Evolutionary conservation across 306 rosid genomes (phyloP), one percentile per base, ranked within the genome.

Genomic region (Vicia faba): DNA sequence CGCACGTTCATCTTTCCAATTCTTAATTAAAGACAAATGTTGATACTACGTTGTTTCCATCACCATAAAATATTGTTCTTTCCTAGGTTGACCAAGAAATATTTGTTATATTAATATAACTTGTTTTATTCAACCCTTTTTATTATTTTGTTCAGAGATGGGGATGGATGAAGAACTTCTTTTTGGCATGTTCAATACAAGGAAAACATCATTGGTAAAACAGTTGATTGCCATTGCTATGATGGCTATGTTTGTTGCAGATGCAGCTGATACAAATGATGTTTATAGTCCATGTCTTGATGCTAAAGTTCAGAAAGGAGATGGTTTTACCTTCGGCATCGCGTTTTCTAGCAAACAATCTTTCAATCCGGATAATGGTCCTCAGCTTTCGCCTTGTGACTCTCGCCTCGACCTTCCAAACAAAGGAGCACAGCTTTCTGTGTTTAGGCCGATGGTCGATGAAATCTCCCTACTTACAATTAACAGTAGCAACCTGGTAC

Each of bases 351-450:
- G 66, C 2, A 93, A 77, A 50, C 88, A 88, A 6, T 23, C 45
- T 3, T 89, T 86, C 82, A 58, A 28, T 11, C 75, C 59, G 38
- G 81, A 69, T 78, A 62, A 79, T 61, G 81, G 85, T 29, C 85
- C 89, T 1, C 98, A 89, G 64, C 87, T 89, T 73, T 89, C 98
- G 0, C 97, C 97, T 2, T 93, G 98, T 50, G 98, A 93, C 73
- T n/a, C 2, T 6, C 96, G 90, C 28, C 87, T 88, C 0, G 36
- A 72, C 8, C 85, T 89, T 11, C 1, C 84, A 1, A 35, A 5
- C 19, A 66, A 78, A 61, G 78, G 41, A 11, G 91, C 96, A 18
- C 83, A 77, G 12, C 72, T 85, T 45, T 84, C 89, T 11, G 39
- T 82, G 11, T 90, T 89, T 53, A 82, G 97, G 82, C 97, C 98